Percentiles rank a stretch among this genome's conserved stretches.
phyloP scores from a whole-genome alignment of 176 grass and related monocot species.

The Saccharum spontaneum region DNA sequence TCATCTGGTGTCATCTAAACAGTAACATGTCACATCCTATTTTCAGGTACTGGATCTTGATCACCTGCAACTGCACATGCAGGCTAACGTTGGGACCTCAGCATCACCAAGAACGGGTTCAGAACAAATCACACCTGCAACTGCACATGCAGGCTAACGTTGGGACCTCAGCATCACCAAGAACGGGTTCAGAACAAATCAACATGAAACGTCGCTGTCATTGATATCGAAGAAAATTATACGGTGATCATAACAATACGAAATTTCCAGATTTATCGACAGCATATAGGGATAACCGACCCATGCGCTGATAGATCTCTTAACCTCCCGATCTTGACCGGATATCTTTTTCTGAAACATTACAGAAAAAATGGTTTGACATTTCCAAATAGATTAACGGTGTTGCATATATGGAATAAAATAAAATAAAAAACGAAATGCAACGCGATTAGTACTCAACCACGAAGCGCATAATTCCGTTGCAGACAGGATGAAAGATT shows the following conservation, averaged over 20 bases:
- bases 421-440: not conserved
- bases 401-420: not conserved
- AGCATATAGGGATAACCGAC: not conserved
- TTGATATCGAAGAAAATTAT: not conserved
- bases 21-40: conserved; percentile 56
- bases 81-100: not conserved
- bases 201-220: not conserved
- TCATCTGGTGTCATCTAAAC: conserved; percentile 66
- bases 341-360: not conserved
- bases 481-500: not conserved
- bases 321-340: not conserved
- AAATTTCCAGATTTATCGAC: not conserved
- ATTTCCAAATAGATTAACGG: not conserved
- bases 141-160: conserved; percentile 1
- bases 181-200: not conserved
- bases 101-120: not conserved
- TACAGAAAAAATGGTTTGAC: not conserved
- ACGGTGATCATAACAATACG: not conserved
- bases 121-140: conserved; percentile 22
- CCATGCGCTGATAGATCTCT: not conserved
- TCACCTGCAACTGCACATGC: conserved; percentile 33
- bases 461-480: not conserved
- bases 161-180: not conserved
- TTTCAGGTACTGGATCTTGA: conserved; percentile 23
- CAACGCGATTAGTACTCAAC: not conserved